Evolutionary conservation across 2,329 filamentous ascomycete species (phyloP).

Genomic region (Sporothrix protearum): DNA sequence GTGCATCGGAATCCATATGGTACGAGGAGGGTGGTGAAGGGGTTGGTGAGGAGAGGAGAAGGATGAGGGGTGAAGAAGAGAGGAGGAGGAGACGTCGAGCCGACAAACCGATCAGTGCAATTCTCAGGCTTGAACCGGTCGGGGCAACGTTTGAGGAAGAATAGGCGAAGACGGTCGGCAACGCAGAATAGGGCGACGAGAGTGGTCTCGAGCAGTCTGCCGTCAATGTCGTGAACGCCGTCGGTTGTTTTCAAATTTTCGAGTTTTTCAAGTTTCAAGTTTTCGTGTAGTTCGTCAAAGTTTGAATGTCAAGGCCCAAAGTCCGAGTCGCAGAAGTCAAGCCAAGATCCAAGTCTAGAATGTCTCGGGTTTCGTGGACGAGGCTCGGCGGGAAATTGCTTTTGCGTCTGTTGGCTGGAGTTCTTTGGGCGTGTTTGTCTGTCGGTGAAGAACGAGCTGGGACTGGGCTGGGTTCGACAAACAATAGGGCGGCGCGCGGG

Average conservation of each 20-base stretch:
- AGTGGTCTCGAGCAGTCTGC: background rate
- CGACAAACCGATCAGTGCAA: background rate
- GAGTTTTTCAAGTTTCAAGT: background rate
- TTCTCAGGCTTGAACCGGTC: background rate
- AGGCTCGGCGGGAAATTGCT: background rate
- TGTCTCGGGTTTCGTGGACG: background rate
- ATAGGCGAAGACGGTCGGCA: background rate
- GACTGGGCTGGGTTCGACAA: background rate
- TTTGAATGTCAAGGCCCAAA: background rate
- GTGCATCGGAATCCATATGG: constrained; percentile 51
- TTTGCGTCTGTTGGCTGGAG: background rate
- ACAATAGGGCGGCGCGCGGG: background rate
- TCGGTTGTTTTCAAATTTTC: background rate
- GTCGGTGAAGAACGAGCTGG: constrained; percentile 11
- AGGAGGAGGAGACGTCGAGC: background rate
- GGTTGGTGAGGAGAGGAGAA: background rate
- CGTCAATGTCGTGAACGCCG: background rate
- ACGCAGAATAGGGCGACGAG: background rate
- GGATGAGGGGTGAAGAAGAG: background rate
- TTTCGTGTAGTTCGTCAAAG: too few relatives aligned
- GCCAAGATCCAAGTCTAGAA: background rate
- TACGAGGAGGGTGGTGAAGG: constrained; percentile 2
- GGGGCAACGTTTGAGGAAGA: too few relatives aligned
- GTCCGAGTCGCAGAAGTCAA: background rate
- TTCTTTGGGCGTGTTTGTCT: background rate